phyloP scores from a whole-genome alignment of 2,329 filamentous ascomycete genomes.

The Phialocephala sp. region DNA sequence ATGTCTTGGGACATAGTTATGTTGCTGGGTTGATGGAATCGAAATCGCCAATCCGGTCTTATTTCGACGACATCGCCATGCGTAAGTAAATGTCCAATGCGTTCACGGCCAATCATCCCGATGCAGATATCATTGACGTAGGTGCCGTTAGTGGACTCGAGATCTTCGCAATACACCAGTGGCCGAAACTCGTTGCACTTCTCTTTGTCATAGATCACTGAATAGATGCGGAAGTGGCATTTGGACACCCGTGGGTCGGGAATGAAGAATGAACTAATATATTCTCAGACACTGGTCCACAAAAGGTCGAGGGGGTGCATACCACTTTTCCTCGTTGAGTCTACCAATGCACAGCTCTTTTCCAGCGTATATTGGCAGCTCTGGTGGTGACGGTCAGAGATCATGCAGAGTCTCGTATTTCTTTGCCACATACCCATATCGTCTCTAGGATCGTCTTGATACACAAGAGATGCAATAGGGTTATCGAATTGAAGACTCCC shows the following conservation, averaged over 20 bases:
- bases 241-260: slow-evolving; percentile 52
- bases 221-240: slow-evolving; percentile 61
- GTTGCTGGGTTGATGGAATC: slow-evolving; percentile 41
- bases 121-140: slow-evolving; percentile 55
- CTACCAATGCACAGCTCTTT: slow-evolving; percentile 40
- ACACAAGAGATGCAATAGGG: slow-evolving; percentile 20
- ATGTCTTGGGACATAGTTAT: slow-evolving; percentile 23
- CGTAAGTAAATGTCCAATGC: slow-evolving; percentile 53
- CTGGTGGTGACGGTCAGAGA: slow-evolving; percentile 10
- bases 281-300: background rate
- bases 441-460: slow-evolving; percentile 9
- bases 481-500: background rate
- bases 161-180: slow-evolving; percentile 61
- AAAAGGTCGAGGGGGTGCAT: background rate
- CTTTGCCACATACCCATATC: slow-evolving; percentile 12
- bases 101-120: slow-evolving; percentile 46
- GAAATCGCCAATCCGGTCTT: slow-evolving; percentile 46
- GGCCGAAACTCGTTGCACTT: slow-evolving; percentile 36
- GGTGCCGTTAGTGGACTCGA: slow-evolving; percentile 59
- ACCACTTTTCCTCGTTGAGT: slow-evolving; percentile 38
- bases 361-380: slow-evolving; percentile 27
- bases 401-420: background rate
- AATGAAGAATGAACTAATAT: slow-evolving; percentile 48
- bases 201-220: slow-evolving; percentile 54
- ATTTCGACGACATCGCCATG: slow-evolving; percentile 56